These are phyloP conservation scores for Yarrowia divulgata DNA, from an alignment of 805 yeast species.

Conservation along the genomic window DNA sequence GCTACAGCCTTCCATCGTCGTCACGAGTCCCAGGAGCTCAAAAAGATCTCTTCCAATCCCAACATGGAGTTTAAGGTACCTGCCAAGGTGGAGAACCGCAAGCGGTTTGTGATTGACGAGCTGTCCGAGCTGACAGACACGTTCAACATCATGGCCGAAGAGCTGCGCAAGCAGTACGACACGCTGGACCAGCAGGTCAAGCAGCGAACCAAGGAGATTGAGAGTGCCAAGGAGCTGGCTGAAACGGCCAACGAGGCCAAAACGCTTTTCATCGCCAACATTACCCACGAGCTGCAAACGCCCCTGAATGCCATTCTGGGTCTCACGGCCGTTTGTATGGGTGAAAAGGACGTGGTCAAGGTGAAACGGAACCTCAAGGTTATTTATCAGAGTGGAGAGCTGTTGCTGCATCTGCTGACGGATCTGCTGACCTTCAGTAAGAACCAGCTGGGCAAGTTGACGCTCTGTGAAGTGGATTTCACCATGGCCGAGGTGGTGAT, in stretches of 20 bases:
- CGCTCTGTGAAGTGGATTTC: slow-evolving; percentile 83
- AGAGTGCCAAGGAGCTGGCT: slow-evolving; percentile 85
- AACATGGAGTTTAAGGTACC: slow-evolving; percentile 44
- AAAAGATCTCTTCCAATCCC: slow-evolving; percentile 5
- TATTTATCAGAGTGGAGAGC: slow-evolving; percentile 90
- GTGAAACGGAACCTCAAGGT: slow-evolving; percentile 79
- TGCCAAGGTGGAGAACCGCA: slow-evolving; percentile 42
- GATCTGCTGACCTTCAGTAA: slow-evolving; percentile 92
- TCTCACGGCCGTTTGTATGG: slow-evolving; percentile 93
- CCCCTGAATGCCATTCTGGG: slow-evolving; percentile 96
- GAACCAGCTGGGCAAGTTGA: slow-evolving; percentile 83
- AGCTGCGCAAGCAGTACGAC: slow-evolving; percentile 80
- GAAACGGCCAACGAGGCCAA: slow-evolving; percentile 97
- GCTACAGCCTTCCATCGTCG: slow-evolving; percentile 4
- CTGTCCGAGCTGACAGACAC: slow-evolving; percentile 85
- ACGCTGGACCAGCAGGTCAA: slow-evolving; percentile 87
- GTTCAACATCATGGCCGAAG: slow-evolving; percentile 88
- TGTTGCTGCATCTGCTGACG: slow-evolving; percentile 84
- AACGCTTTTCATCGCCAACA: slow-evolving; percentile 90
- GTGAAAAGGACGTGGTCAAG: slow-evolving; percentile 71
- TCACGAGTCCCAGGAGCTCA: slow-evolving; percentile 17
- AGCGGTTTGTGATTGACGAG: slow-evolving; percentile 65
- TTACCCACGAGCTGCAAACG: slow-evolving; percentile 92
- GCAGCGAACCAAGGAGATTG: slow-evolving; percentile 84
- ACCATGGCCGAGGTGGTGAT: slow-evolving; percentile 79